Evolutionary conservation across 371 early-diverging fungal species (phyloP).

Genomic region (Sporodiniella umbellata): DNA sequence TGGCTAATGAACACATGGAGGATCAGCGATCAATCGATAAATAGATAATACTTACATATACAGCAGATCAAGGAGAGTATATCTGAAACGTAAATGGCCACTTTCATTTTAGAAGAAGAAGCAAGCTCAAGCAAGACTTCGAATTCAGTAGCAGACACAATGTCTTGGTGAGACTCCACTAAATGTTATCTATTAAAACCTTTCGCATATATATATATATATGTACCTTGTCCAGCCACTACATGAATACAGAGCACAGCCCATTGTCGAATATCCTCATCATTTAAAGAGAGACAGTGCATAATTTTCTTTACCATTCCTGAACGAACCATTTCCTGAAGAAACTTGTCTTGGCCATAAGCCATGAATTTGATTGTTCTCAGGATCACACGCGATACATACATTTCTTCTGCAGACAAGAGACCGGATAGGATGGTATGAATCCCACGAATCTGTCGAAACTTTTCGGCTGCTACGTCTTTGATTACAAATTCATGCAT

Average conservation of each 20-base stretch:
- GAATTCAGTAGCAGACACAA: conserved; percentile 37
- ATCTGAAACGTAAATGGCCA: conserved; percentile 36
- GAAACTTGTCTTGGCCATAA: conserved; percentile 50
- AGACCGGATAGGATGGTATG: conserved; percentile 56
- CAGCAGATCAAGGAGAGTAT: conserved; percentile 46
- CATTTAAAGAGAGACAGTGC: conserved; percentile 62
- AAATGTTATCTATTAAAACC: neutral
- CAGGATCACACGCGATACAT: conserved; percentile 69
- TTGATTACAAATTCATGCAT: conserved; percentile 80
- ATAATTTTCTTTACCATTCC: conserved; percentile 64
- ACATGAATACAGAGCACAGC: conserved; percentile 58
- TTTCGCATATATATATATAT: too few species aligned
- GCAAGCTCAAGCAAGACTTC: conserved; percentile 33
- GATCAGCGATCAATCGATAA: too few species aligned
- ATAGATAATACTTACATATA: conserved; percentile 24
- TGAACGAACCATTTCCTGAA: conserved; percentile 51
- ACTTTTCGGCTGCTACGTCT: conserved; percentile 59
- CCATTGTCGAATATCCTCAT: conserved; percentile 77
- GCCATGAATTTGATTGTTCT: conserved; percentile 73
- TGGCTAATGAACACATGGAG: conserved; percentile 11
- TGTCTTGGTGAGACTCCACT: conserved; percentile 44
- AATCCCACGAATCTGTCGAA: conserved; percentile 61
- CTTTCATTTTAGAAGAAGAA: conserved; percentile 34
- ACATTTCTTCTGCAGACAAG: conserved; percentile 59
- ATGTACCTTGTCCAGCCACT: conserved; percentile 39